Base-by-base conservation (phyloP, 2,329 filamentous ascomycete species). In the Colletotrichum tabaci region DNA sequence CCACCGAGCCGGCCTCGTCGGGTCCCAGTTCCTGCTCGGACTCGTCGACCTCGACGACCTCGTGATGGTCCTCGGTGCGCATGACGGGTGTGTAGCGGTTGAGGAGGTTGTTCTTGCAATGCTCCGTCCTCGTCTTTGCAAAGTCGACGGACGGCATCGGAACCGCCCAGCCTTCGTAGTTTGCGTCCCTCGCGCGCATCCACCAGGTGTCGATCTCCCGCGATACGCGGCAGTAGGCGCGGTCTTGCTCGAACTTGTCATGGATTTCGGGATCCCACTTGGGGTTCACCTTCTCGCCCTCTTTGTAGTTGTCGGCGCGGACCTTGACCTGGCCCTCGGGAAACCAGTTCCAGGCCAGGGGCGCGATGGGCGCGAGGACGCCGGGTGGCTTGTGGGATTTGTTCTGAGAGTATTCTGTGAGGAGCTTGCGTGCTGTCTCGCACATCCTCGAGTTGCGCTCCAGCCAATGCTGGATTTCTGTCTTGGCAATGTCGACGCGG, bases 121-220 rank as follows among this genome's bases (percentile, higher is more conserved):
- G 85, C 72, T 88, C 86, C 7, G 88, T 88, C 46, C 88, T 84
- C 60, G 85, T 84, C 74, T 88, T 86, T 0, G 90, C 90, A 74
- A 88, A 87, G 69, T 90, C 88, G 21, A 91, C 86, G 2, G 88
- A 86, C 3, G 89, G 89, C 87, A 91, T 91, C 1, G 83, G 83
- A 0, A 89, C 84, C 40, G 87, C 84, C 86, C 88, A 90, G 26
- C 87, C 86, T 50, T 89, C 87, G 71, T 87, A 87, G 75, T 91
- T 91, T 2, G 87, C 87, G 72, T 91, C 88, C 50, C 89, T 85
- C 52, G 88, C 88, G 58, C 85, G 85, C 55, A 89, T 84, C 89
- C 90, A 92, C 90, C 90, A 92, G 2, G 85, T 85, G 77, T 92
- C 90, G 61, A 92, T 87, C 77, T 92, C 90, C 73, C 89, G 84